These are phyloP conservation scores for Avicennia marina DNA, from an alignment of 257 asterid genomes.

Conservation along the genomic window DNA sequence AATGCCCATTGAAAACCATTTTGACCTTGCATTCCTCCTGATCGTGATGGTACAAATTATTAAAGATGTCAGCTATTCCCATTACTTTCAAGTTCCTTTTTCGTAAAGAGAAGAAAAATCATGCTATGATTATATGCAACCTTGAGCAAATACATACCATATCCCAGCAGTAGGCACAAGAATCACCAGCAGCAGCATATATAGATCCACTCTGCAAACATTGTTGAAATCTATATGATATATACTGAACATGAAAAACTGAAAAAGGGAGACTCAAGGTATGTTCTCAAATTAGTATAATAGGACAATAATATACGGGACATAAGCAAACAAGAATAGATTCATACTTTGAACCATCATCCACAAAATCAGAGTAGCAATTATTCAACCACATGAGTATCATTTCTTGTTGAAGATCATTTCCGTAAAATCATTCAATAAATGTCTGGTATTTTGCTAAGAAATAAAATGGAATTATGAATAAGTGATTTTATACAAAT, in stretches of 20 bases:
- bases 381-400: too few relatives aligned
- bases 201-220: slow-evolving; percentile 66
- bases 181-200: slow-evolving; percentile 93
- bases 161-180: slow-evolving; percentile 97
- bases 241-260: slow-evolving; percentile 9
- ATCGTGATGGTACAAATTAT: slow-evolving; percentile 12
- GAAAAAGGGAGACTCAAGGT: neutral
- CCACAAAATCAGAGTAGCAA: too few relatives aligned
- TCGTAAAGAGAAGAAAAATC: neutral
- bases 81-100: neutral
- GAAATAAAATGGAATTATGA: too few relatives aligned
- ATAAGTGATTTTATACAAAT: too few relatives aligned
- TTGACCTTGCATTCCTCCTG: slow-evolving; percentile 74
- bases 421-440: too few relatives aligned
- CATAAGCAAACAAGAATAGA: slow-evolving; percentile 4
- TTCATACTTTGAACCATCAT: too few relatives aligned
- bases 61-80: slow-evolving; percentile 11
- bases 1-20: slow-evolving; percentile 81
- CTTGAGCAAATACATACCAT: slow-evolving; percentile 56
- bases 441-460: too few relatives aligned
- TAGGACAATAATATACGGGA: neutral
- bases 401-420: too few relatives aligned
- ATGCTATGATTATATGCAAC: slow-evolving; percentile 5
- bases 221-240: slow-evolving; percentile 12
- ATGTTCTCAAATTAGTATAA: slow-evolving; percentile 5